A percentile compares a stretch with the other conserved stretches of the same genome.
phyloP scores from a whole-genome alignment of 495 filamentous ascomycete genomes.

The Parachaetomium inaequale region DNA sequence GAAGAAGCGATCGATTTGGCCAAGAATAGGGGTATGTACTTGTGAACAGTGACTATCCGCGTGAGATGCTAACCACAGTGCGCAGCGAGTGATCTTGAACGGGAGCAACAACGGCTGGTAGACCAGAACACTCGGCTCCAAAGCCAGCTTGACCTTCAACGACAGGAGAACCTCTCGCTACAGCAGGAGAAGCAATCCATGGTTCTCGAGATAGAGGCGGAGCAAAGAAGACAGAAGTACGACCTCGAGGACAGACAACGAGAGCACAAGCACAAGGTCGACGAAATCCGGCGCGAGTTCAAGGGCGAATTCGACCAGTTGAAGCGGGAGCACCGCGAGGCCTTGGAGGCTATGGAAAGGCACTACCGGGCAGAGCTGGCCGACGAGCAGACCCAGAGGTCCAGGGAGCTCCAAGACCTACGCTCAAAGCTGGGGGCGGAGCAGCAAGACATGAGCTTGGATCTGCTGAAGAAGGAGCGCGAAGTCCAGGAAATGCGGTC shows the following conservation, averaged over 20 bases:
- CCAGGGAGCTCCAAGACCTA: constrained; percentile 64
- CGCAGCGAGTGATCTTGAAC: constrained; percentile 65
- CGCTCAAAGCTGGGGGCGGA: constrained; percentile 58
- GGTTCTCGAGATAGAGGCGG: constrained; percentile 28
- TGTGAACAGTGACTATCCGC: background rate
- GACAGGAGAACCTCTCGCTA: constrained; percentile 53
- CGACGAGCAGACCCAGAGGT: constrained; percentile 56
- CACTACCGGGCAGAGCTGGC: constrained; percentile 45
- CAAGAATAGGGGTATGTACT: constrained; percentile 64
- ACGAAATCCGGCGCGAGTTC: constrained; percentile 41
- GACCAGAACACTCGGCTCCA: constrained; percentile 55
- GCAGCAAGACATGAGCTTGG: constrained; percentile 58
- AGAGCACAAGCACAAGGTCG: constrained; percentile 32
- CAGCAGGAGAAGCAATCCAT: constrained; percentile 40
- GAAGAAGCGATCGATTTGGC: constrained; percentile 68
- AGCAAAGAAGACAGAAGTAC: constrained; percentile 36
- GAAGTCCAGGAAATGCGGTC: constrained; percentile 54
- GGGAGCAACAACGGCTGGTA: constrained; percentile 53
- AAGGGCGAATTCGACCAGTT: constrained; percentile 30
- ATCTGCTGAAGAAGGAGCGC: constrained; percentile 59
- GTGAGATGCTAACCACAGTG: constrained; percentile 10
- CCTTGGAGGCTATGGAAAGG: constrained; percentile 45
- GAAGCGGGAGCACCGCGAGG: constrained; percentile 34
- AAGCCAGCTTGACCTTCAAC: constrained; percentile 56
- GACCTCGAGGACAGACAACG: constrained; percentile 40